Evolutionary conservation across 2,329 filamentous ascomycete species (phyloP).

Genomic region (Trichoderma endophyticum): DNA sequence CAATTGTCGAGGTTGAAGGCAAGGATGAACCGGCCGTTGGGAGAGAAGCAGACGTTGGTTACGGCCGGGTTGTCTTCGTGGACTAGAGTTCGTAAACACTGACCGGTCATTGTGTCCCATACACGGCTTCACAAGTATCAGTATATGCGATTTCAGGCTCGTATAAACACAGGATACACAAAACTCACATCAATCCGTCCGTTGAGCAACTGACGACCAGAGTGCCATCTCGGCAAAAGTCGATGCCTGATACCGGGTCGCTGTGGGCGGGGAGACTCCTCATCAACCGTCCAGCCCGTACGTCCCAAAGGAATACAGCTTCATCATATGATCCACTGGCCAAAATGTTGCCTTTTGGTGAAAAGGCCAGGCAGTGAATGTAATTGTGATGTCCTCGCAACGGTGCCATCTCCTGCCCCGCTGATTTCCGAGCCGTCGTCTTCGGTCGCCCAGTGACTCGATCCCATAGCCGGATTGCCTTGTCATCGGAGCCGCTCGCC

Average conservation of each 20-base stretch:
- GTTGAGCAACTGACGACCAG: conserved; percentile 87
- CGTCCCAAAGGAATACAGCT: conserved; percentile 95
- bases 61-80: conserved; percentile 95
- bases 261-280: conserved; percentile 88
- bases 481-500: conserved; percentile 92
- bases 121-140: conserved; percentile 57
- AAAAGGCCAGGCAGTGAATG: conserved; percentile 89
- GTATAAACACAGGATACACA: neutral
- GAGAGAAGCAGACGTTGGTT: conserved; percentile 84
- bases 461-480: conserved; percentile 92
- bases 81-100: conserved; percentile 90
- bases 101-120: conserved; percentile 93
- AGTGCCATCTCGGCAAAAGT: conserved; percentile 89
- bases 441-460: conserved; percentile 57
- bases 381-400: conserved; percentile 93
- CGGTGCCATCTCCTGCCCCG: conserved; percentile 47
- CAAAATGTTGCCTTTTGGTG: conserved; percentile 96
- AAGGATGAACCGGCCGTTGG: conserved; percentile 89
- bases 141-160: neutral
- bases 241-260: conserved; percentile 89
- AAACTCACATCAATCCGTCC: conserved; percentile 76
- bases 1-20: conserved; percentile 90
- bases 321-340: conserved; percentile 96
- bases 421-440: conserved; percentile 41
- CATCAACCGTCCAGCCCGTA: conserved; percentile 83